Evolutionary conservation across 1,284 basidiomycete genomes (phyloP), one percentile per base, ranked within the genome.

Genomic region (Xerocomus nothofagi): DNA sequence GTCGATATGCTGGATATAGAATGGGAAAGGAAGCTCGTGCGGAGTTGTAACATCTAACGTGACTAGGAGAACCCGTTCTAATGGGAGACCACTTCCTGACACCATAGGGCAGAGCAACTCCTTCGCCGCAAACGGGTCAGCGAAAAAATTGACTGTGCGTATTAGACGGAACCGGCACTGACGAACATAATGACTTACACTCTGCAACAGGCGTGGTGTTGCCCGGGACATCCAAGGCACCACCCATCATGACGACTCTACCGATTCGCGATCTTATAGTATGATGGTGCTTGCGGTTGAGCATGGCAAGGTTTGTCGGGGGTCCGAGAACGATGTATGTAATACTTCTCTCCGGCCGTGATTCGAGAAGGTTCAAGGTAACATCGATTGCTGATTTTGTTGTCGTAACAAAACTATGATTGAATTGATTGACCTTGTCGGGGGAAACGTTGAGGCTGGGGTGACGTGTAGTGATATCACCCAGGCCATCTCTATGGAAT

Each of bases 171-270:
- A 42, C 15, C 6, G 10, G 15, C 30, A 12, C 7, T 3, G 31
- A 27, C 27, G 9, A 36, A 24, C 23, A 36, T 15, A 39, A 34
- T 58, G 66, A 44, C 73, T 56, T 61, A 87, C 88, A 91, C 68
- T 96, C 93, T 49, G 92, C 87, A 0, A 82, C 77, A 4, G 92
- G 82, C 14, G 78, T 84, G 0, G 88, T 91, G 64, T 98, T 98
- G 3, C 95, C 95, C 0, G 94, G 93, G 17, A 91, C 90, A 57
- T 98, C 93, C 26, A 98, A 71, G 2, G 91, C 86, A n/a, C 94
- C 95, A n/a, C 95, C 96, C 94, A 98, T 98, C 65, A 86, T 86
- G 17, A 95, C 74, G 23, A 98, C 76, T 12, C 84, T 78, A 15
- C 86, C 88, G 32, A 90, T 77, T 29, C 80, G 81, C 2, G 86